Percentiles rank a stretch among this genome's conserved stretches.
Evolutionary conservation across 2,329 filamentous ascomycete species (phyloP).

Genomic region (Sclerotinia spermophila): DNA sequence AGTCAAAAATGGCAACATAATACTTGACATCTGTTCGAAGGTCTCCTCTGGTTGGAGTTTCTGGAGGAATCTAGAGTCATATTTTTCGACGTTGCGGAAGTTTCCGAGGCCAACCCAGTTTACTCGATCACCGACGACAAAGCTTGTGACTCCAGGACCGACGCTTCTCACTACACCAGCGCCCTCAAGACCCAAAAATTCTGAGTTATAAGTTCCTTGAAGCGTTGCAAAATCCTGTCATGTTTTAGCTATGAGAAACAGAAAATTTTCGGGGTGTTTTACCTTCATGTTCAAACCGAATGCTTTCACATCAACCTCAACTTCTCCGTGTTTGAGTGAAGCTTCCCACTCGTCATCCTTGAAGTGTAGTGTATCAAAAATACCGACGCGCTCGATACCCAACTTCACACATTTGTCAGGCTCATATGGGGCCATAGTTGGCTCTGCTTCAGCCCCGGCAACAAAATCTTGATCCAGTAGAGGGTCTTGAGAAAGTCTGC

Average conservation of each 20-base stretch:
- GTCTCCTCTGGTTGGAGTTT: constrained; percentile 25
- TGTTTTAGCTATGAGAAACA: neutral
- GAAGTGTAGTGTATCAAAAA: constrained; percentile 17
- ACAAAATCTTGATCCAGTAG: constrained; percentile 16
- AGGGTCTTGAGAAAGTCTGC: constrained; percentile 19
- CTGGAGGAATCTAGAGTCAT: constrained; percentile 27
- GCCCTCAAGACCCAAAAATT: constrained; percentile 36
- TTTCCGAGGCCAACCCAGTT: constrained; percentile 22
- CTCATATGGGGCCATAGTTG: neutral
- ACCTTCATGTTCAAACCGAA: constrained; percentile 14
- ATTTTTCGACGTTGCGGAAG: constrained; percentile 28
- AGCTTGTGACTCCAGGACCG: constrained; percentile 49
- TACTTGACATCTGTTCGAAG: constrained; percentile 30
- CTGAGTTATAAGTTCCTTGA: constrained; percentile 1
- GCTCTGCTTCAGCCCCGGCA: constrained; percentile 17
- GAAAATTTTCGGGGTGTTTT: neutral
- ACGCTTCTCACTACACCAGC: constrained; percentile 56
- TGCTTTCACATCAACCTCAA: constrained; percentile 12
- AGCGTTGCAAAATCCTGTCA: constrained; percentile 6
- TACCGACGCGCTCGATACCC: constrained; percentile 15
- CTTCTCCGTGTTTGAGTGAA: neutral
- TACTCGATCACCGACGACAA: constrained; percentile 51
- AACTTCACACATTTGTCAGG: neutral
- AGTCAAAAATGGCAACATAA: constrained; percentile 33
- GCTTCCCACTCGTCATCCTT: neutral